Conservation (phyloP, 305 asterid genomes). For the Fraxinus sp. region DNA sequence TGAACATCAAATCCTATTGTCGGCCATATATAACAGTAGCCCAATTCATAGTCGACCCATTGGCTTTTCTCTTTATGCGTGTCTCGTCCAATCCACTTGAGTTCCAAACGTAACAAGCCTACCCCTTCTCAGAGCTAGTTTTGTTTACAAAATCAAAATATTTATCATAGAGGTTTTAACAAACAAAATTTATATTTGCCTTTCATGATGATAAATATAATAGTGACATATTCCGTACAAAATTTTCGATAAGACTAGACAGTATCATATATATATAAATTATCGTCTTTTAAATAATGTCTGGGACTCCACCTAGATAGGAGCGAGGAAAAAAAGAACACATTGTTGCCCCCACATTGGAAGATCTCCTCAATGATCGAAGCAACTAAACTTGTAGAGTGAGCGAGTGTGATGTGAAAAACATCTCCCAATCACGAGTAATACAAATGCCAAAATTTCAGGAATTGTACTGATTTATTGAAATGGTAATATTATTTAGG, state of each 20-base stretch:
- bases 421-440: background rate
- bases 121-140: background rate
- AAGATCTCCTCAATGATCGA: background rate
- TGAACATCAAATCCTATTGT: background rate
- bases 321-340: background rate
- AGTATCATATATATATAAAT: background rate
- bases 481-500: too few relatives aligned
- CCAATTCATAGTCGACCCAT: background rate
- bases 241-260: background rate
- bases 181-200: background rate
- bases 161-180: background rate
- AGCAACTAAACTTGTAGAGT: background rate
- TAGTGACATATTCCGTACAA: background rate
- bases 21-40: background rate
- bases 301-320: background rate
- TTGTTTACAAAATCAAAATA: background rate
- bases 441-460: too few relatives aligned
- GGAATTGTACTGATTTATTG: too few relatives aligned
- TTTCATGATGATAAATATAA: background rate
- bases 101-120: background rate
- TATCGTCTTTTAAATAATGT: background rate
- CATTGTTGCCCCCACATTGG: background rate
- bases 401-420: background rate
- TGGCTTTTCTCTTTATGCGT: background rate
- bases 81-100: background rate